Evolutionary conservation across 2,329 filamentous ascomycete genomes (phyloP).

Genomic region (Colletotrichum truncatum): DNA sequence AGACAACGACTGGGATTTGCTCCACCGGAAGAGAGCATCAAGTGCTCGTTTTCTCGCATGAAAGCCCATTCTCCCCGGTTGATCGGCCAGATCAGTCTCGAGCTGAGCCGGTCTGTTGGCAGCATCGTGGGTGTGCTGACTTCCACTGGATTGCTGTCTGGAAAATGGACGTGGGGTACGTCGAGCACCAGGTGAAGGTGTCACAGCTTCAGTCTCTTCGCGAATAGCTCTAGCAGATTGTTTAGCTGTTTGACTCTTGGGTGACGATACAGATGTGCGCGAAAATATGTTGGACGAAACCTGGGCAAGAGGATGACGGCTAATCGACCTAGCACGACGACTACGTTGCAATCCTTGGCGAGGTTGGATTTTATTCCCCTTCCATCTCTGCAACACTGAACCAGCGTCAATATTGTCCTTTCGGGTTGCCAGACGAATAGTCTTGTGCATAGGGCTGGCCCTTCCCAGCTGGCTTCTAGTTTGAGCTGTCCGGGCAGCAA

Average conservation of each 20-base stretch:
- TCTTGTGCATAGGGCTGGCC: constrained; percentile 63
- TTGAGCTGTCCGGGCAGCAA: constrained; percentile 67
- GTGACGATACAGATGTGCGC: neutral
- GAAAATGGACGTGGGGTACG: constrained; percentile 30
- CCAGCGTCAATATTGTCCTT: constrained; percentile 67
- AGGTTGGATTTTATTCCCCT: constrained; percentile 58
- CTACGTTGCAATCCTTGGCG: constrained; percentile 33
- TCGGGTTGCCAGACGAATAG: constrained; percentile 69
- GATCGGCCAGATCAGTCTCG: constrained; percentile 54
- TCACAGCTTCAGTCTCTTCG: neutral
- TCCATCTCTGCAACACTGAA: constrained; percentile 64
- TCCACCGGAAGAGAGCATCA: constrained; percentile 60
- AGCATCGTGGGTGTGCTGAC: neutral
- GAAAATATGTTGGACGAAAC: constrained; percentile 6
- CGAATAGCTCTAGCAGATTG: neutral
- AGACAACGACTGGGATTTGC: constrained; percentile 24
- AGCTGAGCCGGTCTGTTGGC: constrained; percentile 61
- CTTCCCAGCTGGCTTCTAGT: constrained; percentile 59
- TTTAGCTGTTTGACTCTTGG: neutral
- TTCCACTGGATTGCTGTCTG: neutral
- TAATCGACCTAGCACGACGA: neutral
- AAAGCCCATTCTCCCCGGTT: constrained; percentile 51
- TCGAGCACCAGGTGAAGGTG: neutral
- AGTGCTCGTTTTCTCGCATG: constrained; percentile 61
- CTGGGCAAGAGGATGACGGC: constrained; percentile 4